Evolutionary conservation across 2,329 filamentous ascomycete genomes (phyloP), one percentile per base, ranked within the genome.

Genomic region (Gnomoniopsis sp.): DNA sequence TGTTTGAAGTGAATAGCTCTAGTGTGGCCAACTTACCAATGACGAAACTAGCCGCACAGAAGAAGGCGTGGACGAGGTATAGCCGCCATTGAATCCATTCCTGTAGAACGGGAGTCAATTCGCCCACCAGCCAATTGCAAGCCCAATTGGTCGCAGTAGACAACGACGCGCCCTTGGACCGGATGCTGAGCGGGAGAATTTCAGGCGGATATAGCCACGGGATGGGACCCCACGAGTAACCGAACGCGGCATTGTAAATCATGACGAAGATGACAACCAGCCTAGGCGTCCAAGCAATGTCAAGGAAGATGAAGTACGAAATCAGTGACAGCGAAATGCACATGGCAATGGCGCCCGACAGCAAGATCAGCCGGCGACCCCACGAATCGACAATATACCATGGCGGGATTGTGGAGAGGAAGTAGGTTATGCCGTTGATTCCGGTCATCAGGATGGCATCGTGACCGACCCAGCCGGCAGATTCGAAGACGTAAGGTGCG

Each of bases 171-270:
- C 95, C 95, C 80, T 98, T 98, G 61, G 93, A 96, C 68, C 95
- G 88, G 71, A 98, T 97, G 78, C 92, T 97, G 61, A 99, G 80
- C 4, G 95, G 95, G 47, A 99, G 81, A 62, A 99, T 99, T 80
- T 99, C 95, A n/a, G 95, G 95, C 15, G 95, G 95, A 72, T 98
- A 98, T 17, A 99, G 79, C 95, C 95, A 99, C 10, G 95, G 95
- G 62, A 99, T 96, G 1, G 95, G 95, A 19, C 95, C 95, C 95
- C 95, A 99, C 17, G 83, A 85, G 70, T 93, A 96, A 50, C 95
- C 95, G 72, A 98, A 99, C 8, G 95, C 90, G 6, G 93, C 95
- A 69, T 99, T 99, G 77, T 98, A 99, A 52, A 97, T 88, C 89
- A 98, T 96, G 70, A 99, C 95, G 69, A 96, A 96, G 53, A 96